phyloP scores from a whole-genome alignment of 306 rosid species.

The Cucumis melo region DNA sequence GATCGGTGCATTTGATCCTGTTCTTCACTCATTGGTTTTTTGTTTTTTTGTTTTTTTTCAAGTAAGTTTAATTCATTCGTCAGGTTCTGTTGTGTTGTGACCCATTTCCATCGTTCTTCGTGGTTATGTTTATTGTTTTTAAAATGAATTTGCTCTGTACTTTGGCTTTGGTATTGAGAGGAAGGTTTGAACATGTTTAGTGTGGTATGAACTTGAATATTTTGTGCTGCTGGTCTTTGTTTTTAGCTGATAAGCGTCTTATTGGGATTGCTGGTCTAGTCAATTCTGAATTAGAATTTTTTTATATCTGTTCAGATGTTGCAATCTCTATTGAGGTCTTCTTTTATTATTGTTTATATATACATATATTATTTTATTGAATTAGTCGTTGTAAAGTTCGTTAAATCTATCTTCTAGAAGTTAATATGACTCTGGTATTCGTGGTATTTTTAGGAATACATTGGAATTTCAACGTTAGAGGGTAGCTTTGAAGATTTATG shows the following conservation, averaged over 20 bases:
- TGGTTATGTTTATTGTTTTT: conserved; percentile 2
- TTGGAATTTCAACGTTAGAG: not conserved
- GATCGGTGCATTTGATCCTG: conserved; percentile 24
- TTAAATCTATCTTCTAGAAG: not conserved
- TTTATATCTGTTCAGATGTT: not conserved
- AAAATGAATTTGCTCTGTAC: not conserved
- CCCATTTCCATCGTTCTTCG: not conserved
- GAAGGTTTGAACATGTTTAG: not conserved
- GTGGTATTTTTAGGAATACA: not conserved
- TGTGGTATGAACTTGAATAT: not conserved
- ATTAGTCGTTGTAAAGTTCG: not conserved
- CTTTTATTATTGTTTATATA: not conserved
- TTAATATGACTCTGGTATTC: not conserved
- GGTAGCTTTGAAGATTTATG: not conserved
- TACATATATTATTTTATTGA: not conserved
- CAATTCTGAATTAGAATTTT: not conserved
- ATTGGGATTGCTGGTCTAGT: not conserved
- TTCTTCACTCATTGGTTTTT: not conserved
- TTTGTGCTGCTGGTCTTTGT: not conserved
- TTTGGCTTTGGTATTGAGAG: not conserved
- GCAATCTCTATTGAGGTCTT: not conserved
- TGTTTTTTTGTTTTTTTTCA: not conserved
- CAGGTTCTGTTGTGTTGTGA: not conserved
- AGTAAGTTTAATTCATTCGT: conserved; percentile 23
- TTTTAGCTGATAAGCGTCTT: not conserved